phyloP scores from a whole-genome alignment of 257 asterid genomes.

The Solanum chiquidenum region DNA sequence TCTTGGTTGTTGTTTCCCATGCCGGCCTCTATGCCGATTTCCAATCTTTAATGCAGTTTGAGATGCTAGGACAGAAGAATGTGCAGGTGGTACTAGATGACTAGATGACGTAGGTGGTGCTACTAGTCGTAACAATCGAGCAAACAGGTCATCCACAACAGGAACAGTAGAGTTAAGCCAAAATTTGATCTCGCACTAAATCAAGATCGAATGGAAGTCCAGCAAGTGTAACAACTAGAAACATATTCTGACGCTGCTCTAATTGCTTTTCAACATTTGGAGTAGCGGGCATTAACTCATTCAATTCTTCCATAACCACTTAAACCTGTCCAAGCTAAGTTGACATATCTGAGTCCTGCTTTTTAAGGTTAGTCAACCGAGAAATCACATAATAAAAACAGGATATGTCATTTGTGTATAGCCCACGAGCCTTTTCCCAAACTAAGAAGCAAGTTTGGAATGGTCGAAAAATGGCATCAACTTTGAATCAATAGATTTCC shows the following conservation, averaged over 20 bases:
- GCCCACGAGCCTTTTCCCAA: not conserved
- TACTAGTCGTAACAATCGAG: not conserved
- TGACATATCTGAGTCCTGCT: not conserved
- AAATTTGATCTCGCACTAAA: not conserved
- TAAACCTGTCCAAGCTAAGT: not conserved
- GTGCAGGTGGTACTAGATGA: not conserved
- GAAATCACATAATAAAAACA: not conserved
- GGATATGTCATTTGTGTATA: not conserved
- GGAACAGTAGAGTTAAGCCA: not conserved
- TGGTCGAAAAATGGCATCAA: not conserved
- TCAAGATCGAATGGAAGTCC: not conserved
- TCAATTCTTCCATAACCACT: not conserved
- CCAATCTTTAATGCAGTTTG: not conserved
- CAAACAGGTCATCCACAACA: not conserved
- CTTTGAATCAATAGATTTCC: not conserved
- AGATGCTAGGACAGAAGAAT: not conserved
- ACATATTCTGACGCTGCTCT: not conserved
- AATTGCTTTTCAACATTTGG: not conserved
- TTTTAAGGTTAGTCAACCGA: not conserved
- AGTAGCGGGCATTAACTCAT: not conserved
- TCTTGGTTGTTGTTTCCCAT: not conserved
- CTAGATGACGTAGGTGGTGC: not conserved
- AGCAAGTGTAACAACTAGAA: not conserved
- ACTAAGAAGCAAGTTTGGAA: not conserved
- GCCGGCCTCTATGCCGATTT: not conserved